Evolutionary conservation across 2,329 filamentous ascomycete genomes (phyloP), one percentile per base, ranked within the genome.

Genomic region (Tolypocladium endophyticum): DNA sequence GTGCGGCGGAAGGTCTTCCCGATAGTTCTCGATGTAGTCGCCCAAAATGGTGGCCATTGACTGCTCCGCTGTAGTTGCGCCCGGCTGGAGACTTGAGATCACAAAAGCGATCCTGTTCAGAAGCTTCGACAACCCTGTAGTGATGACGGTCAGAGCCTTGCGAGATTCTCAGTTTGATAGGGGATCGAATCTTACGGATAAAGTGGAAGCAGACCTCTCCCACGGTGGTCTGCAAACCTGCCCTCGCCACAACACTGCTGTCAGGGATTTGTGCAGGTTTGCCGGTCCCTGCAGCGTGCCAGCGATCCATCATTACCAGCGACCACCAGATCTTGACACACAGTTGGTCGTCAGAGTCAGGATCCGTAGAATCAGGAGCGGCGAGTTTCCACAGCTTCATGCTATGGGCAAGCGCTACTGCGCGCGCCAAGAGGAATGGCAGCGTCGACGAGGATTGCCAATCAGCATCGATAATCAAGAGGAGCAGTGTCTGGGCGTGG

Each of bases 271-370:
- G 77, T 16, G 84, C 64, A 1, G 86, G 84, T 62, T 80, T 84
- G 16, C 82, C 84, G 5, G 82, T 87, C 28, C 84, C 85, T n/a
- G 85, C 80, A 4, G 88, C 85, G 68, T 89, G 84, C 86, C 87
- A 91, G 20, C 87, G 81, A 67, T 91, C 88, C 63, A 91, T 80
- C 63, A 88, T 79, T 54, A 90, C 81, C 39, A 91, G 74, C 18
- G 84, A 83, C 85, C 86, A 90, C 88, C 88, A 91, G 23, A 87
- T 81, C 52, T 86, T 81, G 57, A 86, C 76, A 1, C 81, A 80
- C 4, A 90, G 74, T 23, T 83, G 82, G 56, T 86, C 83, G 53
- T 87, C 83, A 25, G 81, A 81, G 67, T 89, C 85, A 2, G 75
- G 67, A 58, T 87, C 70, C 6, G 81, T 77, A 5, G 73, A 71